Percentiles rank a stretch among this genome's conserved stretches.
phyloP scores from a whole-genome alignment of 2,329 filamentous ascomycete species.

The Coniochaeta pulveracea region DNA sequence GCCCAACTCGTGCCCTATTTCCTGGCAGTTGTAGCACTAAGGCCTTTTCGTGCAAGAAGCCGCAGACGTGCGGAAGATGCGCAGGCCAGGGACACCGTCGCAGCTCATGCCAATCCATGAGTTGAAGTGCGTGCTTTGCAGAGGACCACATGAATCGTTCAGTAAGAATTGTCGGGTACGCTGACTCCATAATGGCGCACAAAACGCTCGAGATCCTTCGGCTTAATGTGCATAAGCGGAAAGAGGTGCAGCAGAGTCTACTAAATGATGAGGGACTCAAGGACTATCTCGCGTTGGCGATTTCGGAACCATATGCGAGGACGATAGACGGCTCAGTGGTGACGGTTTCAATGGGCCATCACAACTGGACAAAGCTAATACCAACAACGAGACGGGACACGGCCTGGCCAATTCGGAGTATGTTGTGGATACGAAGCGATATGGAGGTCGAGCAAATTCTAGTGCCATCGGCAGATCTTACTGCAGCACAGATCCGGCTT shows the following conservation, averaged over 20 bases:
- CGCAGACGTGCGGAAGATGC: too few species aligned
- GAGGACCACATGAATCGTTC: background rate
- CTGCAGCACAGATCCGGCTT: background rate
- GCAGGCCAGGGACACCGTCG: too few species aligned
- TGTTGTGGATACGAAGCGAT: background rate
- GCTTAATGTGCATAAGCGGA: background rate
- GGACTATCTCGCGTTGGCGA: background rate
- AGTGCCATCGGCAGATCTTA: background rate
- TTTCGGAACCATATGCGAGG: background rate
- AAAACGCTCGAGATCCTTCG: background rate
- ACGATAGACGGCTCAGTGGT: background rate
- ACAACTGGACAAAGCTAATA: background rate
- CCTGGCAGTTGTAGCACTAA: too few species aligned
- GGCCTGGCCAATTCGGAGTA: background rate
- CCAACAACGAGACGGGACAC: background rate
- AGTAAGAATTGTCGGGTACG: background rate
- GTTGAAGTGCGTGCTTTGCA: background rate
- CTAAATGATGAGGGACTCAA: background rate
- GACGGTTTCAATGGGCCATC: background rate
- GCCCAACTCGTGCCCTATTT: too few species aligned
- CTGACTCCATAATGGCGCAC: background rate
- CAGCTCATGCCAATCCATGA: background rate
- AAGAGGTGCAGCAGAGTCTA: background rate
- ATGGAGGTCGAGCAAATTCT: background rate
- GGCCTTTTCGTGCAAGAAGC: too few species aligned